A percentile compares a stretch with the other conserved stretches of the same genome.
Conservation (phyloP, 257 asterid genomes). For the Nicotiana paniculata region DNA sequence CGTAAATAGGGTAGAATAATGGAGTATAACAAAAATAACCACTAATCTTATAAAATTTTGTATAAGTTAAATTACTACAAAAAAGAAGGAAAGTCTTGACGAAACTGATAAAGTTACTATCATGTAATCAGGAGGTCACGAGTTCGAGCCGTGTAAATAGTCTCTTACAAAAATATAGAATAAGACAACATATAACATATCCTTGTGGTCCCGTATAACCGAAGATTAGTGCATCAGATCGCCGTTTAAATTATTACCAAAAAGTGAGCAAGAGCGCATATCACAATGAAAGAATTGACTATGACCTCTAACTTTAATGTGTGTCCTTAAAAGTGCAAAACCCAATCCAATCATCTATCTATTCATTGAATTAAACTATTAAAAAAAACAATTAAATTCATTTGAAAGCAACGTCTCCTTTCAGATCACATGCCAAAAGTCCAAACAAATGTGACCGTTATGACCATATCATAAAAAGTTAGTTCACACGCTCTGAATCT, state of each 20-base stretch:
- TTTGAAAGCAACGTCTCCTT: slow-evolving; percentile 18
- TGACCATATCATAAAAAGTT: slow-evolving; percentile 1
- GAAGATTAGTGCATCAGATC: too few species aligned
- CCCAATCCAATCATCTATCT: background rate
- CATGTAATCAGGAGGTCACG: too few species aligned
- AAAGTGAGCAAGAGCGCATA: background rate
- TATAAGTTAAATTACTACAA: too few species aligned
- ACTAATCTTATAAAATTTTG: too few species aligned
- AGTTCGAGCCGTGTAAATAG: too few species aligned
- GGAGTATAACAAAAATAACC: too few species aligned
- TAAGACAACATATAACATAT: too few species aligned
- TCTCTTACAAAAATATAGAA: too few species aligned
- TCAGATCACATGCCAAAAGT: slow-evolving; percentile 25
- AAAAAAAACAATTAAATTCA: background rate
- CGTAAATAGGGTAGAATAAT: too few species aligned
- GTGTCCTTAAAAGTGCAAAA: background rate
- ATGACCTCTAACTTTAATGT: background rate
- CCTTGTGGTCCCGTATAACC: fast-evolving
- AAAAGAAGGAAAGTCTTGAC: too few species aligned
- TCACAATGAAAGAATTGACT: background rate
- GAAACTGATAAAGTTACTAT: too few species aligned
- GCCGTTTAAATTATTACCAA: background rate
- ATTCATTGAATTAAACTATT: background rate
- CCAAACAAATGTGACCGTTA: slow-evolving; percentile 55
- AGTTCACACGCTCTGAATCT: slow-evolving; percentile 20